Base-by-base conservation (phyloP, 2,329 filamentous ascomycete species). In the Fusarium sp. region DNA sequence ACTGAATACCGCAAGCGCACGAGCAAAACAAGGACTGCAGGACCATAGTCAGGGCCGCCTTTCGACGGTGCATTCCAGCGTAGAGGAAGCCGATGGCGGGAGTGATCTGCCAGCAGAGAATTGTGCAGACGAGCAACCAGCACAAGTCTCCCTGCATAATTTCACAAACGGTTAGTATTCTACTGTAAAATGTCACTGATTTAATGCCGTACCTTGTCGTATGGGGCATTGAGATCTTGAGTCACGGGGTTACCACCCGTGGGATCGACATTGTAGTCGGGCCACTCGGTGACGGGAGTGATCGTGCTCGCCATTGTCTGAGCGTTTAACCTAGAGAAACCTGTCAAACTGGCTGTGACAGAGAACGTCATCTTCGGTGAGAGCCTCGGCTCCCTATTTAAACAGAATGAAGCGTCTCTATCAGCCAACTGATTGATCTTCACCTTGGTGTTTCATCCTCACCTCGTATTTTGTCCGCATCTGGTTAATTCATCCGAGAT, bases 11-110 rank as follows among this genome's bases (percentile, higher is more conserved):
- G 57, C 81, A 83, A 1, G 84, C 84, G 56, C 80, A 85, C 1
- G 84, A 82, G 35, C 85, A 86, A 75, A 86, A 86, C 1, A 87
- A 81, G 0, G 84, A 86, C 72, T 87, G 85, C 29, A 87, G 80
- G 10, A 87, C 80, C 82, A 87, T 86, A 0, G 85, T 86, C 68
- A 87, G 47, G 10, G 82, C 80, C 0, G 82, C 77, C 67, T 82
- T 84, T 29, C 81, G 75, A 4, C 82, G 79, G 34, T 83, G 81
- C 79, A 84, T 82, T 4, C 82, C 82, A 6, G 82, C 82, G 34
- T 84, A 84, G 27, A 82, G 75, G 65, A 84, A 84, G 24, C 82
- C 82, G 62, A 84, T 84, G 38, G 82, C 82, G 1, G 82, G 82
- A 6, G 82, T 83, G 50, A 83, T 83, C 63, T 82, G 82, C 82